Evolutionary conservation across 1,284 basidiomycete genomes (phyloP).

Genomic region (Apiotrichum mycotoxinovorans): DNA sequence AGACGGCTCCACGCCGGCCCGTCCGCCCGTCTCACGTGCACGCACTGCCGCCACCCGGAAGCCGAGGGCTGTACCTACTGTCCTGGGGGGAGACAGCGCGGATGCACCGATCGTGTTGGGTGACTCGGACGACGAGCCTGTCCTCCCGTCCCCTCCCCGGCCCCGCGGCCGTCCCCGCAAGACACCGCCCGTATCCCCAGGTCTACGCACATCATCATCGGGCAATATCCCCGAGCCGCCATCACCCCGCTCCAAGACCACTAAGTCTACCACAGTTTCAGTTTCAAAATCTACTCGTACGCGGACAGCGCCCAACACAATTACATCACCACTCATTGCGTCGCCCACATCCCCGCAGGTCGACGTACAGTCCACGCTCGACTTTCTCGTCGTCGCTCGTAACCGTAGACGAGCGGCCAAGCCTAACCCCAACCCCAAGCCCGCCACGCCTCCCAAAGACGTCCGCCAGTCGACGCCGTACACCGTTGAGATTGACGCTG

Average conservation of each 20-base stretch:
- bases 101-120: neutral
- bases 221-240: neutral
- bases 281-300: no score
- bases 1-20: neutral
- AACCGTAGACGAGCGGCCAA: neutral
- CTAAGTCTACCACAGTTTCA: no score
- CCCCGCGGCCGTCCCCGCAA: neutral
- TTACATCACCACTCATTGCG: neutral
- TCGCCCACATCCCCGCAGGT: neutral
- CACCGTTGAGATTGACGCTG: constrained; percentile 1
- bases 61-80: neutral
- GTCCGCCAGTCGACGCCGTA: no score
- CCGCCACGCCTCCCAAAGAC: neutral
- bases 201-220: neutral
- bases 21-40: neutral
- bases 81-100: neutral
- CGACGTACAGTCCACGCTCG: constrained; percentile 3
- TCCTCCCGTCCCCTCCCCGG: neutral
- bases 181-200: neutral
- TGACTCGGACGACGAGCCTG: neutral
- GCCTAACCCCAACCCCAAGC: neutral
- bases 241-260: no score
- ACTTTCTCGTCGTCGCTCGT: constrained; percentile 5
- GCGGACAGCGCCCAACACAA: no score
- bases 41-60: neutral